Base-by-base conservation (phyloP, 805 yeast species). In the Maudiozyma turicensis region DNA sequence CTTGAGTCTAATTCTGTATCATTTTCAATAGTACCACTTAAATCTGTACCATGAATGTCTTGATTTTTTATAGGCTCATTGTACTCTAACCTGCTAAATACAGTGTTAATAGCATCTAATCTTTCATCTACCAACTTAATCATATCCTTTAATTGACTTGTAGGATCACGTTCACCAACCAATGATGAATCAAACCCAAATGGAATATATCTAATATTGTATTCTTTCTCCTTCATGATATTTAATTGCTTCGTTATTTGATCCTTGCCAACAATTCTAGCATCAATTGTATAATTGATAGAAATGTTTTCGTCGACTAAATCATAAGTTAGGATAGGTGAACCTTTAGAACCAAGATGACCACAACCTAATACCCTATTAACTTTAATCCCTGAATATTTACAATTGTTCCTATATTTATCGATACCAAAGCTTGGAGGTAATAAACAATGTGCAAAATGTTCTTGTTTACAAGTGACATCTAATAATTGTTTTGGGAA, bases 401-500 rank as follows among this genome's bases (percentile, higher is more conserved):
- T 47, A 1, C 69, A 63, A 31, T 51, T 49, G 32, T 57, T 59
- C 5, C 58, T 52, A 29, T 58, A 50, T 32, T 52, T 54, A 52
- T 69, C 69, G 8, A 68, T 51, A 31, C 77, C 76, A 49, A 69
- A 62, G 33, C 73, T 59, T 9, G 77, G 75, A 0, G 77, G 76
- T 35, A 69, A 44, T 15, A 52, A 40, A 54, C 53, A 57, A 52
- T 72, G 62, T 51, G 62, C 52, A 11, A 60, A 58, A 29, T 59
- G 53, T 48, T 65, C 68, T 49, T 77, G 75, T 6, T 70, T 65
- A 55, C 86, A 81, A 1, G 72, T 61, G 14, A 69, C 72, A 53
- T 81, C 86, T 11, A 81, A 60, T 40, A 80, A 63, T 50, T 67
- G 69, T 14, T 65, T 58, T 0, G 86, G 86, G 44, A 81, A 69